Base-by-base conservation (phyloP, 2,329 filamentous ascomycete genomes). In the Keithomyces neogunnii region DNA sequence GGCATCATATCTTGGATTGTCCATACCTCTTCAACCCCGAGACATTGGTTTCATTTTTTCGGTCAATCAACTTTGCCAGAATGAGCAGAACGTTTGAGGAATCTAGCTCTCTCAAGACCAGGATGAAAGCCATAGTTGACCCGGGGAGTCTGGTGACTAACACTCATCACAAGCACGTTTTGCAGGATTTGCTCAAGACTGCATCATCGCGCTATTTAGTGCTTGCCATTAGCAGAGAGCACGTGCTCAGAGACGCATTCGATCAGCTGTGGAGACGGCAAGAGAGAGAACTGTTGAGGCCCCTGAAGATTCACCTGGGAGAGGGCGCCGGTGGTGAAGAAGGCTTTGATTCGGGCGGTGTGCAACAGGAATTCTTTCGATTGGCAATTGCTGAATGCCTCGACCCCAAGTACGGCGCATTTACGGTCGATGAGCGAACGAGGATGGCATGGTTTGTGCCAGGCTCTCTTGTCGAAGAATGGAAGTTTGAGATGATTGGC, bases 311-410 rank as follows among this genome's bases (percentile, higher is more conserved):
- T 7, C 85, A 89, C 48, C 80, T 97, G 52, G 90, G 90, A 3
- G 86, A 89, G 63, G 84, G 89, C 35, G 76, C 77, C 49, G 89
- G 89, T 32, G 89, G 89, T 33, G 93, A 97, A 66, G 85, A 95
- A 64, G 93, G 93, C 0, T 82, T 95, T 35, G 93, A 99, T 66
- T 89, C 92, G 47, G 93, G 93, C 43, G 93, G 93, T 56, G 91
- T 99, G 1, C 92, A 96, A 60, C 91, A 96, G 64, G 93, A 99
- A 57, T 97, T 96, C 65, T 97, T 99, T 70, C 83, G 89, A 13
- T 70, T 96, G 31, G 83, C 88, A 19, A 84, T 96, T 59, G 81
- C 82, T 1, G 85, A 95, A 62, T 88, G 87, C 3, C 77, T 97
- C 45, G 77, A 89, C 59, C 86, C 89, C 4, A 78, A 84, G 43